Base-by-base conservation (phyloP, 225 moss, liverwort and hornwort species). In the Ulota crispa region DNA sequence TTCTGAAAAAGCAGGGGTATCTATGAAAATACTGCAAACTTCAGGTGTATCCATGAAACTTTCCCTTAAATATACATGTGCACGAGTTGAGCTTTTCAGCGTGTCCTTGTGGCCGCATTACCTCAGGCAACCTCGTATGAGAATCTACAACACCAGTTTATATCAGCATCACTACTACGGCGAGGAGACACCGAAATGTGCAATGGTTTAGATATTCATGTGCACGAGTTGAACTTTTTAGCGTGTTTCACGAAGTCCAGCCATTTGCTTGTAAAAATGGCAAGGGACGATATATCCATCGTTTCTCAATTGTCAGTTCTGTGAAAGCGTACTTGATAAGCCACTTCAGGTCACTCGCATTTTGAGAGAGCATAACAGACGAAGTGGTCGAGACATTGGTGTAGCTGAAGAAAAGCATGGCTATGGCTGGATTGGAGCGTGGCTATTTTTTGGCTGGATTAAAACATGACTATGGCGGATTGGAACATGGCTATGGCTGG, bases 121-220 rank as follows among this genome's bases (percentile, higher is more conserved):
- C 47, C 30, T 68, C 64, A 8, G 83, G 61, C 59, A 78, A 32
- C 67, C 72, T 89, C 31, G 54, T 45, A 64, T 52, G 85, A 66
- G 28, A 53, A 63, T 76, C 89, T 89, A 79, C 56, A 68, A 60
- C 1, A 64, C 14, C 65, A 4, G 32, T 32, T 32, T 32, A 2
- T 32, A 32, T 32, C 32, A 32, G 32, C 32, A 32, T 32, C 32
- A 32, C 4, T 4, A 32, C 32, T 32, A 32, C 32, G 32, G 32
- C 4, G 32, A 32, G 32, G 32, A 32, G 32, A 32, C 18, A 2
- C 2, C 19, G 20, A 34, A 24, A 30, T 57, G 7, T 26, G 31
- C 13, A 13, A 42, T n/a, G 41, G 28, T 75, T 28, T 39, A 1
- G 9, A 32, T 11, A 45, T 62, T 42, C 7, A 39, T 9, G 20